phyloP scores from a whole-genome alignment of 1,284 basidiomycete genomes.

The Cutaneotrichosporon mucoides region DNA sequence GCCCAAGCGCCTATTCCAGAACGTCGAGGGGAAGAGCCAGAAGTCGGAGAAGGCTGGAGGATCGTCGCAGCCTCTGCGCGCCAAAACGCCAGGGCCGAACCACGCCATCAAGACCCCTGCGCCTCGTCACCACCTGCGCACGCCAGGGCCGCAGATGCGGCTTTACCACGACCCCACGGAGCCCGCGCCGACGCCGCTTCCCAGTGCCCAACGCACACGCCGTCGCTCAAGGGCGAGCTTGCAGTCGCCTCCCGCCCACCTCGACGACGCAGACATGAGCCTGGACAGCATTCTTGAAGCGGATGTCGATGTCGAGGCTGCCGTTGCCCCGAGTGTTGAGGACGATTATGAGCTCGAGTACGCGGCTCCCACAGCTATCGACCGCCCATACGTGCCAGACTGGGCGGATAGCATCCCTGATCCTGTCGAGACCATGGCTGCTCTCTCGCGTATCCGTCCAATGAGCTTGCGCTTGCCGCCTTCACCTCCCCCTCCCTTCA shows the following conservation, averaged over 20 bases:
- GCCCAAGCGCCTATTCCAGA: slow-evolving; percentile 20
- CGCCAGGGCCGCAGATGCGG: slow-evolving; percentile 7
- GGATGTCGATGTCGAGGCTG: slow-evolving; percentile 5
- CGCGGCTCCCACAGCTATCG: slow-evolving; percentile 6
- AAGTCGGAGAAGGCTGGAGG: neutral
- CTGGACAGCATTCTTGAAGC: slow-evolving; percentile 35
- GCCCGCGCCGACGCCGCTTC: slow-evolving; percentile 34
- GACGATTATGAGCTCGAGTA: slow-evolving; percentile 20
- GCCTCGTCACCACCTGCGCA: slow-evolving; percentile 10
- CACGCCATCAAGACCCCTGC: slow-evolving; percentile 8
- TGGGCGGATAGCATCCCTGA: slow-evolving; percentile 16
- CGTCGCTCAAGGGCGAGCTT: slow-evolving; percentile 18
- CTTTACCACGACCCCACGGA: neutral
- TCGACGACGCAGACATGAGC: slow-evolving; percentile 22
- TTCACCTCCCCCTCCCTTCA: neutral
- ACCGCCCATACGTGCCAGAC: slow-evolving; percentile 13
- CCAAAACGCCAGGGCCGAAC: neutral
- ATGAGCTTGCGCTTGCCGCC: slow-evolving; percentile 1
- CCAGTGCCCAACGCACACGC: slow-evolving; percentile 35
- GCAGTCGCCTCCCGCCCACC: neutral
- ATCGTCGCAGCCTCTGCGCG: neutral
- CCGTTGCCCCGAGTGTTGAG: neutral
- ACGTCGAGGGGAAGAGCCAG: slow-evolving; percentile 1
- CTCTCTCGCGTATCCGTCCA: slow-evolving; percentile 9
- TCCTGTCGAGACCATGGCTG: slow-evolving; percentile 12